Base-by-base conservation (phyloP, 805 yeast genomes). In the Lachancea meyersii region DNA sequence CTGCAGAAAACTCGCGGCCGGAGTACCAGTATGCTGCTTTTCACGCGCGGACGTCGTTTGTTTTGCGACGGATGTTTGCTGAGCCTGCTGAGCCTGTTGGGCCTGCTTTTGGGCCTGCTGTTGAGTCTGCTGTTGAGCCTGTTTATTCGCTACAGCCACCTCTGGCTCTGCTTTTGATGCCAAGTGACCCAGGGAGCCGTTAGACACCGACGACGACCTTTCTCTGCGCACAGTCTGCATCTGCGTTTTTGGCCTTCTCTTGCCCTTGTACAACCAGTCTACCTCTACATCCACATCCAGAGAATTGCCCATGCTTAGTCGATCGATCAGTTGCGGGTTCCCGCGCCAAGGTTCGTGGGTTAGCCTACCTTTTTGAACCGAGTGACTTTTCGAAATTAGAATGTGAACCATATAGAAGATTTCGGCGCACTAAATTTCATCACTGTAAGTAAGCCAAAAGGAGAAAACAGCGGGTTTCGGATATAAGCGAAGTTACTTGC, bases 201-300 rank as follows among this genome's bases (percentile, higher is more conserved):
- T 42, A 28, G 36, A 35, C 19, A 42, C 45, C 10, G 41, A 36
- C n/a, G 40, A 35, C n/a, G 44, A 41, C 36, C 41, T 27, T 38
- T 37, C 35, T 19, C 26, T 21, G 20, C 42, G 36, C 8, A 24
- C 40, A 17, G 31, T 19, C 10, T 31, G 26, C 32, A 14, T 11
- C 31, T 31, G 36, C 24, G 30, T 14, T 36, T 41, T 46, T 14
- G 30, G 38, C 40, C 35, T 31, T 34, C 35, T 38, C 39, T 80
- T 80, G n/a, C 89, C 89, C 53, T 87, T 70, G 57, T 84, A 84
- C 21, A 85, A 67, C 95, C 95, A 85, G 55, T 84, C 94, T 10
- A 85, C 88, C 51, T 84, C 91, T 34, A 85, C 82, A 53, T 81
- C 64, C 13, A 58, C 51, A 23, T 53, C 62, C 34, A 46, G 34